Base-by-base conservation (phyloP, 768 basidiomycete species). In the Holtermannia corniformis region DNA sequence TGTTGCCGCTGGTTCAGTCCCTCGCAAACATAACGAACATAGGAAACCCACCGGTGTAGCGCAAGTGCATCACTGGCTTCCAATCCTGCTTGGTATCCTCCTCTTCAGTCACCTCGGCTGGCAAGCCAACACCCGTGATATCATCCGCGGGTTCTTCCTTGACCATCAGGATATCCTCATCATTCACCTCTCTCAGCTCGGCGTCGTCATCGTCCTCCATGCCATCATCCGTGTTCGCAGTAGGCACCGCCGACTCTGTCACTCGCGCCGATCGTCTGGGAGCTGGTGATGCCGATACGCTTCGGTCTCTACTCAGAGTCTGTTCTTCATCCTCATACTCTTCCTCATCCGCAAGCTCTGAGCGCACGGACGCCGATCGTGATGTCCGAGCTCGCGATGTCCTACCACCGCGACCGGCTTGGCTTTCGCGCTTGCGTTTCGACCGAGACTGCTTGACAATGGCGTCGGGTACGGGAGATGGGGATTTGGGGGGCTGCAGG, bases 1-100 rank as follows among this genome's bases (percentile, higher is more conserved):
- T 21, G 28, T 22, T 3, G 32, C 2, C 14, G 19, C n/a, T n/a
- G n/a, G n/a, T n/a, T n/a, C n/a, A n/a, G n/a, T n/a, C n/a, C n/a
- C n/a, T n/a, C n/a, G n/a, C n/a, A n/a, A n/a, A n/a, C n/a, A n/a
- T n/a, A n/a, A n/a, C n/a, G n/a, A n/a, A n/a, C 41, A 14, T 4
- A 3, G n/a, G 26, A 26, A 20, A 44, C 61, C 48, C 40, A 69
- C 70, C 70, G 54, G 64, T 62, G 49, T 68, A 72, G 11, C 63
- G 50, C 4, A 72, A 55, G 41, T 60, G 51, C 5, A 70, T 62
- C 26, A 62, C 60, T n/a, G 66, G 50, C 55, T n/a, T 26, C 43
- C n/a, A 41, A 28, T 23, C 50, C 49, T 14, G 16, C 44, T 28
- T 46, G 10, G 7, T 16, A 37, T 37, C 32, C 19, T 37, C 25